Base-by-base conservation (phyloP, 2,329 filamentous ascomycete genomes). In the Colletotrichum acutatum region DNA sequence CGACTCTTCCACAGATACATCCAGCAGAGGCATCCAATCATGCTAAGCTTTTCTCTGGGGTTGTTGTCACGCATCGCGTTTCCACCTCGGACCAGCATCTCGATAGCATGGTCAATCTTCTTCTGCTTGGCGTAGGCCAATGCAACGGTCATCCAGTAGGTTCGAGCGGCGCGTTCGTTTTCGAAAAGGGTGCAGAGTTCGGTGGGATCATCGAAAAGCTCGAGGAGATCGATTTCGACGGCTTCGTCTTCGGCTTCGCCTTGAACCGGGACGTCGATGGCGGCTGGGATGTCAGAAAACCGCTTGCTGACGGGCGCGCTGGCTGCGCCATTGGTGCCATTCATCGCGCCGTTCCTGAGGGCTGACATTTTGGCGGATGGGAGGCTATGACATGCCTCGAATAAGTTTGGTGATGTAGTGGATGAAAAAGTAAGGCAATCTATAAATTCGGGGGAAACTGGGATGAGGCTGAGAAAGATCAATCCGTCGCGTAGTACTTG, bases 101-200 rank as follows among this genome's bases (percentile, higher is more conserved):
- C 91, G 77, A 93, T 92, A 71, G 91, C 90, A 84, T 97, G 94
- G 80, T 98, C 95, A 74, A 97, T 90, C 84, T 97, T 97, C 80
- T 93, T 92, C 84, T 98, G 95, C 85, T 98, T 99, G 53, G 97
- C 96, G 80, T 99, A 99, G 60, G 96, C 96, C 72, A 98, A 88
- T 54, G 97, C 94, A 76, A 98, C 97, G n/a, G 95, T 96, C 88
- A 99, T 96, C 97, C 97, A 99, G 77, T 97, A 97, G 65, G 92
- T 94, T 78, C 96, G 95, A 49, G 94, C 93, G 19, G 95, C 95
- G 79, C 93, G 92, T 83, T 99, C 97, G 79, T 97, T 97, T 84
- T 99, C 96, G 75, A 99, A 91, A 63, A 99, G 89, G 34, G 94
- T 97, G 82, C 97, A 99, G 5, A 99, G 89, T 85, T 99, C 97